phyloP scores from a whole-genome alignment of 805 yeast genomes.

The Schizosaccharomyces pombe region DNA sequence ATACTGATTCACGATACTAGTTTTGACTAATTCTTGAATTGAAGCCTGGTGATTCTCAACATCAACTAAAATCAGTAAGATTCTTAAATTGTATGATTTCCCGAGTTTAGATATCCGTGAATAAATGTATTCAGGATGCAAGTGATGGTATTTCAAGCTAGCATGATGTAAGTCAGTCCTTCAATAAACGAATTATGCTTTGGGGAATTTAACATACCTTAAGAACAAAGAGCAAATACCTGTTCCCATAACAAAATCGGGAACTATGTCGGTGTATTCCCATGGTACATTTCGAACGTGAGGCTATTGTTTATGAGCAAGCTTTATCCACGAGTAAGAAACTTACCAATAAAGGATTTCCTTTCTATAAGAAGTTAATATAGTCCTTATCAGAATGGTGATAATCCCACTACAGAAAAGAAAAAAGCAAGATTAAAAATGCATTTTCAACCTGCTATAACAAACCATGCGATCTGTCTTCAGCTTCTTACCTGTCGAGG shows the following conservation, averaged over 20 bases:
- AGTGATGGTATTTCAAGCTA: slow-evolving; percentile 12
- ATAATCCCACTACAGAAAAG: too few species aligned
- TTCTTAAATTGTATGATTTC: slow-evolving; percentile 13
- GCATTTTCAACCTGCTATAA: too few species aligned
- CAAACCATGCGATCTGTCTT: background rate
- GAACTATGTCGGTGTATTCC: slow-evolving; percentile 15
- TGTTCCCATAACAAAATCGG: slow-evolving; percentile 18
- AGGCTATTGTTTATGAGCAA: background rate
- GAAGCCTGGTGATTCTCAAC: slow-evolving; percentile 18
- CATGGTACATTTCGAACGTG: slow-evolving; percentile 11
- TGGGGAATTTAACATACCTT: slow-evolving; percentile 6
- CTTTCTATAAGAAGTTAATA: background rate
- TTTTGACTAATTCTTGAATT: slow-evolving; percentile 16
- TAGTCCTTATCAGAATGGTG: background rate
- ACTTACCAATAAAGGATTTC: slow-evolving; percentile 1
- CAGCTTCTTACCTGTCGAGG: background rate
- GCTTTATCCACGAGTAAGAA: background rate
- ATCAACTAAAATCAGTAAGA: slow-evolving; percentile 19
- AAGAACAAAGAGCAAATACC: slow-evolving; percentile 18
- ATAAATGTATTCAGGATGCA: slow-evolving; percentile 22
- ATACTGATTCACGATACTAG: slow-evolving; percentile 14
- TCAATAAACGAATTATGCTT: background rate
- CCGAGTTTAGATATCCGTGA: slow-evolving; percentile 17
- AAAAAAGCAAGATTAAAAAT: too few species aligned
- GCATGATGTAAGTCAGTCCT: background rate